Conservation (phyloP, 2,329 filamentous ascomycete species). For the Clarireedia homoeocarpa region DNA sequence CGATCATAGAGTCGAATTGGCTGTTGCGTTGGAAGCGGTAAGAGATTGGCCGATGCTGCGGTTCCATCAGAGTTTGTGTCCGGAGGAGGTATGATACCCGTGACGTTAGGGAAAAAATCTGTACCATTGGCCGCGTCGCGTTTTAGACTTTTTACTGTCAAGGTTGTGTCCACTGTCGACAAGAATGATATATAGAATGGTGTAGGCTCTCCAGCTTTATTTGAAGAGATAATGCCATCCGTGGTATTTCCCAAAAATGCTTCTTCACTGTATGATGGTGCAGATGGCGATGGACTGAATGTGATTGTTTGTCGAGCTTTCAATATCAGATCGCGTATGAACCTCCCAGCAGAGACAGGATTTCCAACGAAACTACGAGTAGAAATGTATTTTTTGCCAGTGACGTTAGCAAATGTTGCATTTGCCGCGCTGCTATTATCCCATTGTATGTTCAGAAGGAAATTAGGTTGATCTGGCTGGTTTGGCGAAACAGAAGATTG, state of each 20-base stretch:
- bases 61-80: conserved; percentile 59
- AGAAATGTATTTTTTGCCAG: conserved; percentile 19
- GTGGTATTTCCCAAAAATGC: conserved; percentile 80
- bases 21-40: conserved; percentile 65
- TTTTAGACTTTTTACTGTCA: conserved; percentile 19
- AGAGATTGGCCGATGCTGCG: conserved; percentile 61
- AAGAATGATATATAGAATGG: conserved; percentile 82
- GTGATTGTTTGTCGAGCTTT: conserved; percentile 30
- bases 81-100: conserved; percentile 54
- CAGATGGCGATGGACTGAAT: conserved; percentile 37
- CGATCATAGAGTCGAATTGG: conserved; percentile 82
- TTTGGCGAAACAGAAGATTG: conserved; percentile 57
- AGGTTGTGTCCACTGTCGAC: conserved; percentile 34
- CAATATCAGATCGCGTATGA: conserved; percentile 25
- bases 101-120: conserved; percentile 34
- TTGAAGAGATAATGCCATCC: conserved; percentile 55
- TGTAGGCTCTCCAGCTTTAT: conserved; percentile 77
- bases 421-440: conserved; percentile 47
- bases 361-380: conserved; percentile 23
- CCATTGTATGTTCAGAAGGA: conserved; percentile 72
- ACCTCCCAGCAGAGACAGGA: conserved; percentile 27
- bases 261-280: conserved; percentile 52
- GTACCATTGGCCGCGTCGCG: conserved; percentile 14
- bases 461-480: conserved; percentile 62
- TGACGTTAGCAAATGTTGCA: conserved; percentile 35